Base-by-base conservation (phyloP, 2,329 filamentous ascomycete species). In the Biscogniauxia sp. region DNA sequence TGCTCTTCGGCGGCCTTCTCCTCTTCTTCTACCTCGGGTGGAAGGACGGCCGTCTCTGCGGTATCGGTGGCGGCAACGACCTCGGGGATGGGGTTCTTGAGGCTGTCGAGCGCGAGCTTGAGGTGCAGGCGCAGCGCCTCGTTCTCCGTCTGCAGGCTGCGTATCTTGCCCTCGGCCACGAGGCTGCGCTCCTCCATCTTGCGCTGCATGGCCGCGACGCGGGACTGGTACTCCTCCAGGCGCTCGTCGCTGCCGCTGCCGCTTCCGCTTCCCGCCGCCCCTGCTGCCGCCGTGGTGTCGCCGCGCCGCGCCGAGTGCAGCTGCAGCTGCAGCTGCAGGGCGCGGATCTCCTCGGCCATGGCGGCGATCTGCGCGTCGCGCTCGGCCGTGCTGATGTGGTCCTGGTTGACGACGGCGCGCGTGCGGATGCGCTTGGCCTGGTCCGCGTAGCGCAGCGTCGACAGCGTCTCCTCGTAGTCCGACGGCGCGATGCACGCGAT, bases 401-500 rank as follows among this genome's bases (percentile, higher is more conserved):
- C 93, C 78, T 99, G 93, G 79, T 99, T 99, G 78, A 98, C 91
- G 32, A 93, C 88, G 25, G 95, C 95, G 55, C 92, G 89, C 37
- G 93, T 98, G 72, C 93, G 92, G 78, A 99, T 99, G 59, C 91
- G 90, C 81, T 99, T 99, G 63, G 95, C 95, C 77, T 98, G 94
- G 75, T 99, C 94, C 20, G 95, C 95, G 75, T 99, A 99, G 45
- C 95, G 92, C 13, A 99, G 86, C 0, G 95, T 99, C 2, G 92
- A 97, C 1, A 99, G 84, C 0, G 95, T 99, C 75, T 99, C 95
- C 60, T 99, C 95, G 73, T 99, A 98, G 78, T 99, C 95, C 0
- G 91, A 89, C 0, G 95, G 95, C 5, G 93, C 89, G 68, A 99
- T 97, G 74, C 95, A 98, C 8, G 95, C 95, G 70, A 99, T 97